Evolutionary conservation across 108 stramenopile species (phyloP).

Genomic region (Ochromonas danica): DNA sequence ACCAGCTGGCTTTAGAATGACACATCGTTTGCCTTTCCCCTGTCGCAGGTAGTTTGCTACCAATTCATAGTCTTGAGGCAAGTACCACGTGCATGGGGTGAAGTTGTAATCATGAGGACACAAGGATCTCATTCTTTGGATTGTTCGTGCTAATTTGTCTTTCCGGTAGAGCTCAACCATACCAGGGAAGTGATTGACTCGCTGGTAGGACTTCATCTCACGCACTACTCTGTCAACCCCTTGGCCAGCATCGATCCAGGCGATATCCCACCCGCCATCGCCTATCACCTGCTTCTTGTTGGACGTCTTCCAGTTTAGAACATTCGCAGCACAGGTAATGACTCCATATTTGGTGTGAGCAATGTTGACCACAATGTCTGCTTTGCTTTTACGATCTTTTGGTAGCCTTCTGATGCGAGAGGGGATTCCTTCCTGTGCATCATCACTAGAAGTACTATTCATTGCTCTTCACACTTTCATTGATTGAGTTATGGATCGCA

Average conservation of each 20-base stretch:
- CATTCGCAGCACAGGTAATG: not conserved
- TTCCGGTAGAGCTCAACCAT: conserved; percentile 38
- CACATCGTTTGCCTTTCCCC: not conserved
- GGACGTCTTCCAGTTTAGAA: not conserved
- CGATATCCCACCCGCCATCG: not conserved
- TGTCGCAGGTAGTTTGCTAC: not conserved
- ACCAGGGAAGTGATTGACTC: conserved; percentile 45
- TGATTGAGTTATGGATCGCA: too few species aligned
- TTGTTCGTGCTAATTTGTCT: conserved; percentile 21
- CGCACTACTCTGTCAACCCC: not conserved
- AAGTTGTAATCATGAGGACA: conserved; percentile 27
- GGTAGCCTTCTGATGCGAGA: too few species aligned
- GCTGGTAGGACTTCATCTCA: conserved; percentile 3
- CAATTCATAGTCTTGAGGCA: not conserved
- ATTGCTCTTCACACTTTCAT: too few species aligned
- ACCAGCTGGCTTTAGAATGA: conserved; percentile 13
- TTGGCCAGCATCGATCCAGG: conserved; percentile 1
- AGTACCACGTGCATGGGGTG: conserved; percentile 32
- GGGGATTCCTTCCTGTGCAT: too few species aligned
- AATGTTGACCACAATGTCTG: too few species aligned
- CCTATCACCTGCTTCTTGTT: not conserved
- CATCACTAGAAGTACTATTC: too few species aligned
- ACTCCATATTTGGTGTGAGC: too few species aligned
- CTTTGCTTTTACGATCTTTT: too few species aligned
- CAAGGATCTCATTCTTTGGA: conserved; percentile 20